Base-by-base conservation (phyloP, 2,329 filamentous ascomycete genomes). In the Bretziella fagacearum region DNA sequence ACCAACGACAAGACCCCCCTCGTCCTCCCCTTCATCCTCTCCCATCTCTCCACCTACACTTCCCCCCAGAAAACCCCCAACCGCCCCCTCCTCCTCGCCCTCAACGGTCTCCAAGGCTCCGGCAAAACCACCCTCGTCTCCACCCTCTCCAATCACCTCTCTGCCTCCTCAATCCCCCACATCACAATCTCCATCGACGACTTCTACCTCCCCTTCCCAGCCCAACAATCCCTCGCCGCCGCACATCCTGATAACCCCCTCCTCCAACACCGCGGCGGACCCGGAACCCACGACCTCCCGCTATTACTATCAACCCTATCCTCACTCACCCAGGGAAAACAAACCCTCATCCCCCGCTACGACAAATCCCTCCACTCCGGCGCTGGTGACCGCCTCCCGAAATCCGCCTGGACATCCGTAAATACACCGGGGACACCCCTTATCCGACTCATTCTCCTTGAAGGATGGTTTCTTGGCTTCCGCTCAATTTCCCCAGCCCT, bases 381-480 rank as follows among this genome's bases (percentile, higher is more conserved):
- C 8, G 72, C 79, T 52, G 86, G 86, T 18, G 85, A 93, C 62
- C 78, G 86, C 43, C 66, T 73, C 1, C 73, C 79, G 0, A 62
- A 71, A 48, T 63, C 62, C 8, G 57, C 69, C 40, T 93, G 85
- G 83, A 63, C 68, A 22, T 57, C 57, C 11, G 68, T 80, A 50
- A 75, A 76, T 53, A 62, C 59, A 39, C 62, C 61, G 0, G 69
- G 69, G 6, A 66, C 72, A 46, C 60, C 57, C 2, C 65, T 61
- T n/a, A 62, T 73, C 20, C 62, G 72, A 20, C 74, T 89, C 5
- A 70, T 94, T 18, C 74, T 94, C 44, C 78, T 94, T 53, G 86
- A 95, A 61, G 86, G 87, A 15, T 94, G 86, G 87, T 91, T 81
- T 60, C 77, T 93, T 10, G 87, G 85, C 2, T 94, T 94, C 63